Evolutionary conservation across 345 rosid genomes (phyloP), one percentile per base, ranked within the genome.

Genomic region (Psidium friedrichsthalianum): DNA sequence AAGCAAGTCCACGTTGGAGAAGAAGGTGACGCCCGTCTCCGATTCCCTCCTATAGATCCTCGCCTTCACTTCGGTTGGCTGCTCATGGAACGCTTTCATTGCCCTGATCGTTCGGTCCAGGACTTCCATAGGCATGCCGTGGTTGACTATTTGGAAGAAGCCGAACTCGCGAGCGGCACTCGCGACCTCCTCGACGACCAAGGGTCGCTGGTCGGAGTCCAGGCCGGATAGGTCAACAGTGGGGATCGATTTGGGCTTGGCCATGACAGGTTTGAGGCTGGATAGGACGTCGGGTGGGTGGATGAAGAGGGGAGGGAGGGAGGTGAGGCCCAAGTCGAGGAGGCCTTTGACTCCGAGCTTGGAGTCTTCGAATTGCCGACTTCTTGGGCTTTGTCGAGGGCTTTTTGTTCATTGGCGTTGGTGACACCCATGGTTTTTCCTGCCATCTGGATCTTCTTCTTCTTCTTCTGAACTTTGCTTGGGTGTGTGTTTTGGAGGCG

Each of bases 321-420:
- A 9, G 51, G 90, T 84, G 74, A 92, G 27, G 81, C 94, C 95
- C 0, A 91, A 85, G 83, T 93, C 94, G 6, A 91, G 82, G 6
- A 91, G 88, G 18, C 94, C 94, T 58, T 92, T 93, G 4, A 93
- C 94, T 8, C 93, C 92, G 20, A 83, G 85, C 84, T 93, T 93
- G 22, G 90, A 82, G 3, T 87, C 94, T 44, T 93, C 93, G 86
- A 92, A 92, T 40, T 83, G 82, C 51, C 90, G 85, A 88, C 87
- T 27, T 89, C 93, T 51, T 85, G 83, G 20, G 83, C 25, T 54
- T 91, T 86, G 57, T 91, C 92, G 86, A 87, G 84, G 14, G 61
- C 36, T 13, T 29, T 1, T 59, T 59, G 74, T 14, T 59, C 74
- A 14, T 27, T 27, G 74, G 74, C 9, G 36, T 59, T 27, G 55